Base-by-base conservation (phyloP, 164 flowering plant species). In the Umbilicus rupestris region DNA sequence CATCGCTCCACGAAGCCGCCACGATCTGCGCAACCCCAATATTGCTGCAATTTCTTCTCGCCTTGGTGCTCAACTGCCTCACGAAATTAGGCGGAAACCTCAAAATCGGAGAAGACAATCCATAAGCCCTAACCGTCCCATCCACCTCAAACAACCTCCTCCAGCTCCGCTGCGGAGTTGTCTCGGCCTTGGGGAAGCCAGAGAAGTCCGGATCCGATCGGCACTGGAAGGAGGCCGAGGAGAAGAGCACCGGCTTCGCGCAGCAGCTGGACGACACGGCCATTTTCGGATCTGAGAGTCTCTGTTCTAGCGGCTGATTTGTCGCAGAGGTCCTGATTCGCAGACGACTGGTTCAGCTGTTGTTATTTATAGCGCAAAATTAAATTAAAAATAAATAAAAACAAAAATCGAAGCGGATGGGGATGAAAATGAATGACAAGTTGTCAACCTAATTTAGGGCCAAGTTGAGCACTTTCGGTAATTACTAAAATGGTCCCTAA, bases 1-100 rank as follows among this genome's bases (percentile, higher is more conserved):
- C 46, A 33, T 58, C 64, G 26, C 94, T 76, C 96, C 98, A 93
- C 49, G 92, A 80, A 57, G 98, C 96, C 33, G 98, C 96, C 4
- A 87, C 96, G 42, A 93, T 72, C 65, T 90, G 98, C 26, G 96
- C 97, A 19, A 93, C 97, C 49, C 98, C 96, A 71, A 93, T 93
- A 76, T 93, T 93, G 87, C 98, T 85, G 77, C 97, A 90, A 75
- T 90, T 93, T 68, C 98, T 75, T 72, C 94, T 78, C 14, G 97
- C 93, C 76, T 94, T 94, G 65, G 66, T 83, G 82, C 93, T 90
- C 24, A 94, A 86, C 80, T 94, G 98, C 15, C 98, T 81, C 49
- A 83, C 91, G 69, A 91, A 91, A 75, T 94, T 89, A 0, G 97
- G 97, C 6, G 97, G 98, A 59, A 94, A 91, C 60, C 84, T 68